Evolutionary conservation across 2,329 filamentous ascomycete genomes (phyloP).

Genomic region (Aspergillus tamarii): DNA sequence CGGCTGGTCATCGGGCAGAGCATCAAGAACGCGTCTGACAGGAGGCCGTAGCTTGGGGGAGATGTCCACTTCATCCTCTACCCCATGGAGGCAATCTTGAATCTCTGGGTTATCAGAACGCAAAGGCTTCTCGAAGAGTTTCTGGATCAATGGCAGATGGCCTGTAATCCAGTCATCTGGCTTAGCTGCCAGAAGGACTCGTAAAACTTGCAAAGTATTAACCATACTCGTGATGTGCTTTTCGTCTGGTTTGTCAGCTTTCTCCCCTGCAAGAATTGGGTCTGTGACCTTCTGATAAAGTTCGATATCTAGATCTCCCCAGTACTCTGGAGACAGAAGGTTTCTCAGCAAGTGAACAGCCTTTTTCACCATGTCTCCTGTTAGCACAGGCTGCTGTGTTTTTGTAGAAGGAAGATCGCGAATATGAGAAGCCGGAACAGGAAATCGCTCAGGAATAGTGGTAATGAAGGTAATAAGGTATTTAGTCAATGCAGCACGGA

Average conservation of each 20-base stretch:
- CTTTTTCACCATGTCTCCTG: slow-evolving; percentile 82
- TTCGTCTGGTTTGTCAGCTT: slow-evolving; percentile 78
- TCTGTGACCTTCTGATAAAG: slow-evolving; percentile 90
- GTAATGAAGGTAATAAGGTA: slow-evolving; percentile 96
- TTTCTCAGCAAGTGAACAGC: slow-evolving; percentile 80
- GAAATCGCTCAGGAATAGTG: slow-evolving; percentile 82
- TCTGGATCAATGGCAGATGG: slow-evolving; percentile 77
- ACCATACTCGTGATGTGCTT: slow-evolving; percentile 86
- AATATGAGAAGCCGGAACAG: slow-evolving; percentile 70
- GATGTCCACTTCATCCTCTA: slow-evolving; percentile 71
- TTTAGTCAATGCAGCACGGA: slow-evolving; percentile 82
- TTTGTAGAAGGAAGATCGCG: slow-evolving; percentile 57
- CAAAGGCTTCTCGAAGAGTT: slow-evolving; percentile 84
- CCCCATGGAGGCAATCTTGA: slow-evolving; percentile 84
- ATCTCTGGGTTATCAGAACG: slow-evolving; percentile 89
- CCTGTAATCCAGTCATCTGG: slow-evolving; percentile 86
- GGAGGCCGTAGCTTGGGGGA: slow-evolving; percentile 73
- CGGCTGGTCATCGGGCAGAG: slow-evolving; percentile 77
- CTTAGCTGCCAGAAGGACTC: slow-evolving; percentile 85
- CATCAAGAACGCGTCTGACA: slow-evolving; percentile 81
- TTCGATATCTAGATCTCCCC: slow-evolving; percentile 90
- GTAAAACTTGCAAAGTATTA: slow-evolving; percentile 90
- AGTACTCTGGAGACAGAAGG: slow-evolving; percentile 82
- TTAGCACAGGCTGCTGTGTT: slow-evolving; percentile 56
- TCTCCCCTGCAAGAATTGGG: slow-evolving; percentile 79